Evolutionary conservation across 2,329 filamentous ascomycete genomes (phyloP).

Genomic region (Cercospora janseana): DNA sequence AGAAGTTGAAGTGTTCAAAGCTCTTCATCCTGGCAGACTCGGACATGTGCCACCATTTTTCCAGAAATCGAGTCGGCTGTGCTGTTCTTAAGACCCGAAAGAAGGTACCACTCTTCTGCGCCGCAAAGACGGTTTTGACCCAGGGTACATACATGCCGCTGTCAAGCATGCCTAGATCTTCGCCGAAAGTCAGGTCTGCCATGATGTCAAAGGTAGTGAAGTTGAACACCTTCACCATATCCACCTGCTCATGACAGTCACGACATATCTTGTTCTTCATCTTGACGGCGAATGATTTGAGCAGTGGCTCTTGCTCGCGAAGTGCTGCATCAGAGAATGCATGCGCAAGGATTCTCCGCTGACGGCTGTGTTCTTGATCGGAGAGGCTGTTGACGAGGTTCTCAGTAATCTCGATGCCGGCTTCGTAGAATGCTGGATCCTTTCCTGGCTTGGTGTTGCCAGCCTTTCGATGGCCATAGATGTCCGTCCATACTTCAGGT

Average conservation of each 20-base stretch:
- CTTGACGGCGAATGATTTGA: conserved; percentile 41
- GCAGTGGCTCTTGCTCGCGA: conserved; percentile 38
- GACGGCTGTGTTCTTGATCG: conserved; percentile 10
- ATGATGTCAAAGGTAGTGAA: conserved; percentile 22
- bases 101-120: conserved; percentile 39
- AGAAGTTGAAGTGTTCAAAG: no score
- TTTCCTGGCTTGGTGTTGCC: background rate
- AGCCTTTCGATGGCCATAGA: conserved; percentile 4
- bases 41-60: no score
- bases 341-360: conserved; percentile 18
- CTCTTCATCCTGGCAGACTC: no score
- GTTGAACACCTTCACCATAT: conserved; percentile 28
- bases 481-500: conserved; percentile 11
- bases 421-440: conserved; percentile 9
- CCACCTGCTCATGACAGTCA: no score
- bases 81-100: no score
- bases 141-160: background rate
- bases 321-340: conserved; percentile 34
- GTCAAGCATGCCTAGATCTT: conserved; percentile 28
- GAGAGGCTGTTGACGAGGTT: no score
- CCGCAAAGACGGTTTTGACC: background rate
- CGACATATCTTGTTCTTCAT: no score
- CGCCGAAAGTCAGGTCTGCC: conserved; percentile 27
- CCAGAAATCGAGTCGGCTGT: no score
- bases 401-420: no score